Base-by-base conservation (phyloP, 345 rosid species). In the Salix exigua region DNA sequence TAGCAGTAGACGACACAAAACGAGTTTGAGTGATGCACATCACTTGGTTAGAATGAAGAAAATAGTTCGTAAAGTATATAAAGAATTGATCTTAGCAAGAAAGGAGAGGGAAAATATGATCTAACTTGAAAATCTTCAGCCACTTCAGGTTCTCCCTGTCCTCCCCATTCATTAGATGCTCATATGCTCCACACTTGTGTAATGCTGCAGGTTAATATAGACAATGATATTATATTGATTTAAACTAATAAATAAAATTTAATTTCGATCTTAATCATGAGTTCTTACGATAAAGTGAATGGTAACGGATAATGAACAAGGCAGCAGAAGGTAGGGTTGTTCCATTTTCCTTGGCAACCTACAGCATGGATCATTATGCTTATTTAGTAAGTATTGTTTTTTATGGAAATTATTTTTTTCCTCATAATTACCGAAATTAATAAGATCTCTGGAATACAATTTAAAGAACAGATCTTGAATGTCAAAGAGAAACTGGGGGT, bases 261-360 rank as follows among this genome's bases (percentile, higher is more conserved):
- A 31, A 31, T 37, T 18, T 33, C 10, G 61, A 61, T 70, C 26
- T 60, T 9, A 35, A 35, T 35, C 37, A 35, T 1, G 37, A 17
- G 19, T 51, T 48, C 90, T 55, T 88, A 90, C 94, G 92, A 73
- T 93, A 91, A 68, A 93, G 91, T 0, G 97, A 93, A 80, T 93
- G 97, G 66, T 82, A 93, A 63, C 97, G 85, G 66, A 93, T 74
- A 31, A 91, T 83, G 83, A 92, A 92, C 82, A 93, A 72, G 63
- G 80, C 96, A 17, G 97, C 87, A 10, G 85, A 77, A 12, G 94
- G 96, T 42, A 93, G 76, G 35, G 97, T 91, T 1, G 94, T 73
- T 35, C 86, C 85, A 72, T 93, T 93, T 75, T 89, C 90, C 82
- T 90, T 93, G 66, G 93, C 97, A 68, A 92, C 97, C 94, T 89